Evolutionary conservation across 257 asterid genomes (phyloP).

Genomic region (Linderniella brevidens): DNA sequence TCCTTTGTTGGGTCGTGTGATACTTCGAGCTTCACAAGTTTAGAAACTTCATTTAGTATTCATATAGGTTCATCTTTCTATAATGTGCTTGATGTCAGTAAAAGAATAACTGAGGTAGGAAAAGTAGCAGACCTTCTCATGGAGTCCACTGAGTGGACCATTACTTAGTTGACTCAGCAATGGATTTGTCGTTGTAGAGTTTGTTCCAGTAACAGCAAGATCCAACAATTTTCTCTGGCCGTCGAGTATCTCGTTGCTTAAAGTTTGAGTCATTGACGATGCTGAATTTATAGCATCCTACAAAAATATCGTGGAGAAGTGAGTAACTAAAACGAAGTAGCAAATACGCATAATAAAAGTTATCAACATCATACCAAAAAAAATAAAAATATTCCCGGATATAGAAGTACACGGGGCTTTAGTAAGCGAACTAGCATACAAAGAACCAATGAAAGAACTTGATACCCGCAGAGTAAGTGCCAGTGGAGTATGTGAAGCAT

Average conservation of each 20-base stretch:
- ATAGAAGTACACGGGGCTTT: no score
- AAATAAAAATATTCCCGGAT: background rate
- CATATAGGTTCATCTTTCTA: background rate
- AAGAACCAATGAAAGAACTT: background rate
- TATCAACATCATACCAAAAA: background rate
- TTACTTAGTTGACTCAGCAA: slow-evolving; percentile 60
- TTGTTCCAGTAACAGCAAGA: slow-evolving; percentile 62
- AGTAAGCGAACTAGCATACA: no score
- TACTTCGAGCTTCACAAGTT: slow-evolving; percentile 43
- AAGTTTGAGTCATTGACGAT: slow-evolving; percentile 67
- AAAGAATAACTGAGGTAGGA: no score
- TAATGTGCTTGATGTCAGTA: no score
- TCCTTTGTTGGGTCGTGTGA: slow-evolving; percentile 91
- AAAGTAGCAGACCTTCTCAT: slow-evolving; percentile 51
- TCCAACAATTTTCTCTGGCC: slow-evolving; percentile 77
- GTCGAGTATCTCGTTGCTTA: slow-evolving; percentile 71
- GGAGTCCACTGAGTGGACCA: slow-evolving; percentile 69
- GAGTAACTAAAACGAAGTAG: no score
- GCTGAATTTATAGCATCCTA: slow-evolving; percentile 89
- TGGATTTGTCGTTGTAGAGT: slow-evolving; percentile 37
- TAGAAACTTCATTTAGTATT: no score
- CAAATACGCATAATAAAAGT: no score
- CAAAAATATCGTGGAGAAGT: slow-evolving; percentile 1
- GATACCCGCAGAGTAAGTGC: slow-evolving; percentile 71
- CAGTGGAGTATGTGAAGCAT: slow-evolving; percentile 67